Evolutionary conservation across 2,329 filamentous ascomycete genomes (phyloP).

Genomic region (Ophiostoma triangulosporum): DNA sequence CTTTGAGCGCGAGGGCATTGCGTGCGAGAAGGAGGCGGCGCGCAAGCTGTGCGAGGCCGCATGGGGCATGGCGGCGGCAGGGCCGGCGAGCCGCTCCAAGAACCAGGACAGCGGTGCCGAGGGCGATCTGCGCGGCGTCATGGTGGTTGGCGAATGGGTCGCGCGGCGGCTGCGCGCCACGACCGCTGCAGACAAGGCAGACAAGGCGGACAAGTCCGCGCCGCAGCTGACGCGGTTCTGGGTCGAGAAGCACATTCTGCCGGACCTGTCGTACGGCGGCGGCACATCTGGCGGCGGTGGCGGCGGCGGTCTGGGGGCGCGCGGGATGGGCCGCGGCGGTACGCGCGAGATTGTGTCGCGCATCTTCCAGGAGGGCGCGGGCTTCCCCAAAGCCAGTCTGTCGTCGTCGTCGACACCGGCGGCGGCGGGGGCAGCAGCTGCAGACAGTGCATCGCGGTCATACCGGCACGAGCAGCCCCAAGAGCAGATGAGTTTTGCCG

Average conservation of each 20-base stretch:
- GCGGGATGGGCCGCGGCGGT: constrained; percentile 58
- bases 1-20: constrained; percentile 79
- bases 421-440: constrained; percentile 15
- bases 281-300: background rate
- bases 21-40: constrained; percentile 79
- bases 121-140: constrained; percentile 65
- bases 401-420: constrained; percentile 17
- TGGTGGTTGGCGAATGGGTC: constrained; percentile 82
- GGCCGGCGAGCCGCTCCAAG: constrained; percentile 43
- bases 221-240: constrained; percentile 55
- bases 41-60: constrained; percentile 71
- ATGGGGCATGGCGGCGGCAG: constrained; percentile 64
- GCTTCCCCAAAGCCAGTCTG: constrained; percentile 42
- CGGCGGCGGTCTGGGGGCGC: constrained; percentile 51
- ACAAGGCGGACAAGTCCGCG: constrained; percentile 21
- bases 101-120: constrained; percentile 55
- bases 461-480: constrained; percentile 40
- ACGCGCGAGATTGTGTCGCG: constrained; percentile 62
- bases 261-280: constrained; percentile 54
- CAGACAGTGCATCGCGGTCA: constrained; percentile 24
- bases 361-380: constrained; percentile 68
- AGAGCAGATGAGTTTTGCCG: constrained; percentile 54
- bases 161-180: constrained; percentile 52
- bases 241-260: constrained; percentile 59
- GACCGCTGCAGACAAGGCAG: constrained; percentile 18